These are phyloP conservation scores for Lasiodiplodia theobromae DNA, from an alignment of 2,329 filamentous ascomycete genomes.

Conservation along the genomic window DNA sequence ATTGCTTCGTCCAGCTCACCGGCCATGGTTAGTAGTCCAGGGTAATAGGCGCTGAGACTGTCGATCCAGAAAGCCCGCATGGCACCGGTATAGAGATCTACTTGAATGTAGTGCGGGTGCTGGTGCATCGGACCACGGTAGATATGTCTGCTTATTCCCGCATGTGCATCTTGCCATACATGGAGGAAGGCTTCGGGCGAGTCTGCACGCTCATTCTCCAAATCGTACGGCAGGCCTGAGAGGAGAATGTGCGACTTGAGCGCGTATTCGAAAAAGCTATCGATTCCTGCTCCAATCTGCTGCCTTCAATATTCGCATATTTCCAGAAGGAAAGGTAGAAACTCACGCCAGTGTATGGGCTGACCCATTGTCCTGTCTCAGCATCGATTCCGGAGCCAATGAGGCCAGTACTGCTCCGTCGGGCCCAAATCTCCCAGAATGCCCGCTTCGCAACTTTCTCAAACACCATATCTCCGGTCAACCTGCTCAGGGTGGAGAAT, in stretches of 20 bases:
- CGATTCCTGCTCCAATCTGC: conserved; percentile 88
- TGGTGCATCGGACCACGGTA: conserved; percentile 77
- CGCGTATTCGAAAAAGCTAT: conserved; percentile 98
- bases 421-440: conserved; percentile 96
- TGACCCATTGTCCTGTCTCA: conserved; percentile 88
- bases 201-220: conserved; percentile 63
- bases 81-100: conserved; percentile 86
- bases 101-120: conserved; percentile 92
- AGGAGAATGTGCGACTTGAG: conserved; percentile 92
- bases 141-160: conserved; percentile 88
- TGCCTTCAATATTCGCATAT: conserved; percentile 25
- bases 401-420: conserved; percentile 83
- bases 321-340: conserved; percentile 17
- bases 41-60: conserved; percentile 93
- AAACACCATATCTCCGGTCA: conserved; percentile 87
- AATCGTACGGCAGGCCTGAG: conserved; percentile 67
- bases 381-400: conserved; percentile 93
- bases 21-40: conserved; percentile 82
- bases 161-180: conserved; percentile 85
- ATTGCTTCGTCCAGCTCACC: conserved; percentile 92
- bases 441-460: conserved; percentile 89
- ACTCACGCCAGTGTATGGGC: conserved; percentile 76
- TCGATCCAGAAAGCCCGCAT: conserved; percentile 94
- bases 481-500: conserved; percentile 85
- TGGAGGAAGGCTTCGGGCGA: conserved; percentile 79